A percentile compares a stretch with the other conserved stretches of the same genome.
Conservation (phyloP, 495 filamentous ascomycete species). For the Podospora pseudocomata region DNA sequence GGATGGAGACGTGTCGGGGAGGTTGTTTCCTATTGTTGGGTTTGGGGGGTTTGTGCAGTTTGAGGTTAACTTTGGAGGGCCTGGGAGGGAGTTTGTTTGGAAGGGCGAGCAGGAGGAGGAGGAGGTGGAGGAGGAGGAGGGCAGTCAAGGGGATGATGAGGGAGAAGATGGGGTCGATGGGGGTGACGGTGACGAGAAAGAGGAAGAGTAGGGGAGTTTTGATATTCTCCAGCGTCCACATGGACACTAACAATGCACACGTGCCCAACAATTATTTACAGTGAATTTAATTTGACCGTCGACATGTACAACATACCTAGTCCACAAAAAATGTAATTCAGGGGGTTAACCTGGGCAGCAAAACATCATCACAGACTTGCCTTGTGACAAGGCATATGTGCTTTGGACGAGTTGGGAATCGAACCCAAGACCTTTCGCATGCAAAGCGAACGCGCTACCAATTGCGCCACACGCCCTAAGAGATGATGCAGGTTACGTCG, state of each 20-base stretch:
- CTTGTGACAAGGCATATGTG: background rate
- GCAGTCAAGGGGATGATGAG: constrained; percentile 1
- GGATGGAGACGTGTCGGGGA: constrained; percentile 13
- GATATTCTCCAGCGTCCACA: no score
- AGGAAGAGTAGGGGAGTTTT: background rate
- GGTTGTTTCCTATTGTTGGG: constrained; percentile 28
- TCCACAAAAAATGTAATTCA: background rate
- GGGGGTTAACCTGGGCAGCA: background rate
- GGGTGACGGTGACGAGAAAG: background rate
- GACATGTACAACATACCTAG: background rate
- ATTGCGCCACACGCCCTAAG: background rate
- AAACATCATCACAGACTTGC: background rate
- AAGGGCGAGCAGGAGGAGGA: background rate
- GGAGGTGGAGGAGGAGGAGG: background rate
- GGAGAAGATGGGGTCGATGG: background rate
- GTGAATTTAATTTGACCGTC: no score
- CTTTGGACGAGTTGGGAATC: background rate
- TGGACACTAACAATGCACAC: no score
- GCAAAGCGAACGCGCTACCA: background rate
- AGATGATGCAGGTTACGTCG: background rate
- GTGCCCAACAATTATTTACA: no score
- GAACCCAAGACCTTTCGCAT: background rate
- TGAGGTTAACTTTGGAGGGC: constrained; percentile 23
- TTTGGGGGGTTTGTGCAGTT: constrained; percentile 15
- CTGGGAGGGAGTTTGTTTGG: background rate